These are phyloP conservation scores for Colletotrichum lupini DNA, from an alignment of 2,329 filamentous ascomycete genomes.

Conservation along the genomic window DNA sequence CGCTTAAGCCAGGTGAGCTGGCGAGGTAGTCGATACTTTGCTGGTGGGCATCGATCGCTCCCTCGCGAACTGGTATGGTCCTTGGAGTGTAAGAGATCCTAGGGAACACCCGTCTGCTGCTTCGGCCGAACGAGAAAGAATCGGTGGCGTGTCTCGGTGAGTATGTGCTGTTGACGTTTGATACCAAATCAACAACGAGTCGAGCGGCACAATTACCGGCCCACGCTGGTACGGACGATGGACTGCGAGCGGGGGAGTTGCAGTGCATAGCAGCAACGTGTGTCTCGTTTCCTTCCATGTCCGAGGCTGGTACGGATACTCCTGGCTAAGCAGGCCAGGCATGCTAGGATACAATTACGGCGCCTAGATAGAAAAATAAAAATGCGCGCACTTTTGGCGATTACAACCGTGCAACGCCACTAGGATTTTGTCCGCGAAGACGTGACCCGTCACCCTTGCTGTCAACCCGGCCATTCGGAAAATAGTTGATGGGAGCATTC, in stretches of 20 bases:
- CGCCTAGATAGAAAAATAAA: background rate
- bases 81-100: background rate
- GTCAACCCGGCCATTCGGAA: conserved; percentile 18
- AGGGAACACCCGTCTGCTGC: background rate
- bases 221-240: background rate
- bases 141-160: background rate
- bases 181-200: background rate
- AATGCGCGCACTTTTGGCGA: conserved; percentile 21
- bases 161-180: background rate
- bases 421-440: conserved; percentile 16
- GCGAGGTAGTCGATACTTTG: conserved; percentile 9
- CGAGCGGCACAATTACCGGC: background rate
- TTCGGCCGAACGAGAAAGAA: conserved; percentile 13
- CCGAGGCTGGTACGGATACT: background rate
- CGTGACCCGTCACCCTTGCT: conserved; percentile 13
- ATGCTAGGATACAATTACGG: background rate
- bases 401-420: conserved; percentile 28
- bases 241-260: background rate
- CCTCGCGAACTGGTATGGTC: background rate
- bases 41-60: background rate
- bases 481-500: background rate
- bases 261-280: background rate
- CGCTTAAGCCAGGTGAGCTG: background rate
- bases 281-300: conserved; percentile 2
- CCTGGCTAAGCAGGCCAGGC: background rate